Conservation (phyloP, 2,329 filamentous ascomycete species). For the Fusarium torreyae region DNA sequence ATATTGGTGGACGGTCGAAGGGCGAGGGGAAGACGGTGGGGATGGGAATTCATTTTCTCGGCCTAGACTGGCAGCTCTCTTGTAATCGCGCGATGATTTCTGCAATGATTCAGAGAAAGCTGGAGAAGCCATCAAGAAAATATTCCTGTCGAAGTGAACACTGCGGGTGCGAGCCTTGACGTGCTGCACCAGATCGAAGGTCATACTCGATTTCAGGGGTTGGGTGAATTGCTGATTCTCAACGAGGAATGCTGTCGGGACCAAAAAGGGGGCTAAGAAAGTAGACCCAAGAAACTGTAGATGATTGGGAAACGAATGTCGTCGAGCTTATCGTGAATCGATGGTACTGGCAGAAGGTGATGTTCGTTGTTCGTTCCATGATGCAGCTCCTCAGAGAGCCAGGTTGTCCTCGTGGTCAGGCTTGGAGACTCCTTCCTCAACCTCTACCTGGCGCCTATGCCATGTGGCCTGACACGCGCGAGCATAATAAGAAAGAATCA, state of each 20-base stretch:
- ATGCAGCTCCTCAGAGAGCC: slow-evolving; percentile 22
- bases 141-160: slow-evolving; percentile 62
- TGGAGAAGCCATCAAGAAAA: slow-evolving; percentile 34
- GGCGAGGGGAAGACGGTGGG: slow-evolving; percentile 19
- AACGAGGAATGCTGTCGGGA: slow-evolving; percentile 48
- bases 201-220: slow-evolving; percentile 56
- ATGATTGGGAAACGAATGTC: slow-evolving; percentile 59
- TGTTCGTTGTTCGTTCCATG: slow-evolving; percentile 10
- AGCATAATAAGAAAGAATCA: slow-evolving; percentile 53
- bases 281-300: slow-evolving; percentile 63
- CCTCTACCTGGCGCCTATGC: slow-evolving; percentile 39
- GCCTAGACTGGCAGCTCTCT: slow-evolving; percentile 55
- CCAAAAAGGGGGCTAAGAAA: slow-evolving; percentile 56
- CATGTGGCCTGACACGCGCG: slow-evolving; percentile 44
- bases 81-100: slow-evolving; percentile 40
- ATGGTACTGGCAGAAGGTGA: slow-evolving; percentile 44
- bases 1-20: slow-evolving; percentile 55
- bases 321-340: slow-evolving; percentile 52
- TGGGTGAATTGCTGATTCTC: slow-evolving; percentile 37
- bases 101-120: slow-evolving; percentile 26
- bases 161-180: slow-evolving; percentile 64
- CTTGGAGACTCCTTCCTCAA: slow-evolving; percentile 44
- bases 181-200: slow-evolving; percentile 61
- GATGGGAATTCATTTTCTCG: slow-evolving; percentile 28
- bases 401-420: slow-evolving; percentile 43